Conservation (phyloP, 2,329 filamentous ascomycete genomes). For the Colletotrichum higginsianum region DNA sequence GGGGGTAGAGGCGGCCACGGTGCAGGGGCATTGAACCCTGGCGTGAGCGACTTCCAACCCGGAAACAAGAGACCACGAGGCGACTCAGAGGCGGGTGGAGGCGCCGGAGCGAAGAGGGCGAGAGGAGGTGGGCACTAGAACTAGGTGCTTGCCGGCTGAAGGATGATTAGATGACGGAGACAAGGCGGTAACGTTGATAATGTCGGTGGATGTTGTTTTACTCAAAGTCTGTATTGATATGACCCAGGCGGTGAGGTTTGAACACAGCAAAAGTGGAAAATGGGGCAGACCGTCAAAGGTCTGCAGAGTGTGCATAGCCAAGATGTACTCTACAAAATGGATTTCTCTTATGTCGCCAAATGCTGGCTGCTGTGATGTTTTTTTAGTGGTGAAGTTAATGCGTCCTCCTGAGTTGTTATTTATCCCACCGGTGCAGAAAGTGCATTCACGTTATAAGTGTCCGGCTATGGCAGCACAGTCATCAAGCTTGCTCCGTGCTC, state of each 20-base stretch:
- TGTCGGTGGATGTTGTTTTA: constrained; percentile 8
- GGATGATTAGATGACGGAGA: constrained; percentile 16
- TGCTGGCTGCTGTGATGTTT: too few species aligned
- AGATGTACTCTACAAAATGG: constrained; percentile 35
- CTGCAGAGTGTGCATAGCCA: constrained; percentile 34
- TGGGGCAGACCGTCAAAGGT: not conserved
- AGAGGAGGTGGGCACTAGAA: constrained; percentile 56
- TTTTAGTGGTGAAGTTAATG: too few species aligned
- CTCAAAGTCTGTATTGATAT: constrained; percentile 37
- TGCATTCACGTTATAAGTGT: not conserved
- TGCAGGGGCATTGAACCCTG: constrained; percentile 60
- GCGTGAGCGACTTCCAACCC: constrained; percentile 69
- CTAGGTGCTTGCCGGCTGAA: constrained; percentile 15
- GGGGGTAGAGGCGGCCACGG: constrained; percentile 61
- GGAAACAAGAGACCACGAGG: constrained; percentile 72
- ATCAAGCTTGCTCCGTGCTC: too few species aligned
- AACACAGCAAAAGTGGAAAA: constrained; percentile 18
- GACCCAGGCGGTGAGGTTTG: not conserved
- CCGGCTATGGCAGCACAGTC: not conserved
- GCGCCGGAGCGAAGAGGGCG: constrained; percentile 59
- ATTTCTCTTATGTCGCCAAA: constrained; percentile 34
- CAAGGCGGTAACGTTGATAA: constrained; percentile 26
- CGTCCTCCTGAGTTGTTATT: too few species aligned
- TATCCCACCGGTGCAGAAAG: not conserved
- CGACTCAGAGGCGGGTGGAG: constrained; percentile 60